Evolutionary conservation across 176 grass and related monocot species (phyloP).

Genomic region (Elaeis guineensis): DNA sequence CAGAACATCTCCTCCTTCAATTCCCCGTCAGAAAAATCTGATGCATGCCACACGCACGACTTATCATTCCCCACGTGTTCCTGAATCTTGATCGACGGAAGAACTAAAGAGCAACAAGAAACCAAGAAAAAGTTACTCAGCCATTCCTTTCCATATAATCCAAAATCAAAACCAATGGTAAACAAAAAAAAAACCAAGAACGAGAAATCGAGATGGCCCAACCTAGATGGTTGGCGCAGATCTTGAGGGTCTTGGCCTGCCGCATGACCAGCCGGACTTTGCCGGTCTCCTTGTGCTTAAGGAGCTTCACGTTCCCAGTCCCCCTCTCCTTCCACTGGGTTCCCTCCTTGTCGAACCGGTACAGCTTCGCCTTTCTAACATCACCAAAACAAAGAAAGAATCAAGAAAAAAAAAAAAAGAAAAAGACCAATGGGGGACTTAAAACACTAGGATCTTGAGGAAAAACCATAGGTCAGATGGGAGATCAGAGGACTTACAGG

Average conservation of each 20-base stretch:
- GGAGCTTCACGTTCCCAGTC: too few relatives aligned
- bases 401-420: background rate
- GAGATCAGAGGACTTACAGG: conserved; percentile 28
- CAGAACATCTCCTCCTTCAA: conserved; percentile 1
- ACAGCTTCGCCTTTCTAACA: conserved; percentile 56
- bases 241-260: too few relatives aligned
- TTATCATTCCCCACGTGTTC: conserved; percentile 17
- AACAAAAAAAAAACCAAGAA: too few relatives aligned
- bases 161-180: background rate
- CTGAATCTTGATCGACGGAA: conserved; percentile 8
- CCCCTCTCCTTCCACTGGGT: too few relatives aligned
- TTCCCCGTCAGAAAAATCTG: conserved; percentile 15
- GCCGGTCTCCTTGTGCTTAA: too few relatives aligned
- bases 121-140: background rate
- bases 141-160: too few relatives aligned
- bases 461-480: too few relatives aligned
- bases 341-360: conserved; percentile 29
- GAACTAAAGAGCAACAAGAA: background rate
- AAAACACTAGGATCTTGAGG: background rate
- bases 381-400: background rate
- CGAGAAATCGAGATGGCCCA: too few relatives aligned
- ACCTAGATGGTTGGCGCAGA: too few relatives aligned
- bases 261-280: too few relatives aligned
- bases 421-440: background rate
- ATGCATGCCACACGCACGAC: conserved; percentile 13